These are phyloP conservation scores for Daldinia loculata DNA, from an alignment of 495 filamentous ascomycete species.

Conservation along the genomic window DNA sequence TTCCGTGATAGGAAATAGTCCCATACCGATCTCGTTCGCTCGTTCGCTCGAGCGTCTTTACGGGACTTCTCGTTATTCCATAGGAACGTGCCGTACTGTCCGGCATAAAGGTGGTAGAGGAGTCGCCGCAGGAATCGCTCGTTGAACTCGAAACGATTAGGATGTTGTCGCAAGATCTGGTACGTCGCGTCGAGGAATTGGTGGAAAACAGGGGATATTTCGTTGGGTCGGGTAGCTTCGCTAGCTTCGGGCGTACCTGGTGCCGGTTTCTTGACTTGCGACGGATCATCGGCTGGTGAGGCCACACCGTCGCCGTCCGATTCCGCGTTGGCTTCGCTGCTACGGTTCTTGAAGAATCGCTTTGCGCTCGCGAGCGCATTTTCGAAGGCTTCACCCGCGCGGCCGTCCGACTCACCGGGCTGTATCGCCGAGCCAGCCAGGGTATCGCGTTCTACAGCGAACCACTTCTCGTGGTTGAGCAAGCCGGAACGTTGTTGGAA, in stretches of 20 bases:
- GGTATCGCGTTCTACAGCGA: slow-evolving; percentile 79
- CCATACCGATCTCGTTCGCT: slow-evolving; percentile 91
- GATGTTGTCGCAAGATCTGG: slow-evolving; percentile 86
- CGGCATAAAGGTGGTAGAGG: slow-evolving; percentile 93
- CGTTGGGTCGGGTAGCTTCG: slow-evolving; percentile 69
- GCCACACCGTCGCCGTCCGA: slow-evolving; percentile 45
- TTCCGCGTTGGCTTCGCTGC: slow-evolving; percentile 64
- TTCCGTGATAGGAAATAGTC: slow-evolving; percentile 86
- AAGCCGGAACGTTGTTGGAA: slow-evolving; percentile 89
- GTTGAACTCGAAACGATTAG: slow-evolving; percentile 94
- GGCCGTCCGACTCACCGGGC: slow-evolving; percentile 63
- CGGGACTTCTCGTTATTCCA: slow-evolving; percentile 95
- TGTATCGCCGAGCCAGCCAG: slow-evolving; percentile 61
- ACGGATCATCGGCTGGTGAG: slow-evolving; percentile 41
- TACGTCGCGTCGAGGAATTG: slow-evolving; percentile 97
- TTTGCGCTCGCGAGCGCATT: slow-evolving; percentile 87
- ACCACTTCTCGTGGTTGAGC: slow-evolving; percentile 93
- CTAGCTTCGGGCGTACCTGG: slow-evolving; percentile 35
- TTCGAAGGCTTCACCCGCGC: slow-evolving; percentile 80
- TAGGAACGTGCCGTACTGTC: slow-evolving; percentile 96
- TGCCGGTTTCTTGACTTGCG: slow-evolving; percentile 38
- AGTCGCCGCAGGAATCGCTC: slow-evolving; percentile 91
- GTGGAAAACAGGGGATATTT: slow-evolving; percentile 96
- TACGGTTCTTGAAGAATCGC: slow-evolving; percentile 86
- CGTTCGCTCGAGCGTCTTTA: slow-evolving; percentile 71